Conservation (phyloP, 2,329 filamentous ascomycete species). For the Teratosphaeria zuluensis region DNA sequence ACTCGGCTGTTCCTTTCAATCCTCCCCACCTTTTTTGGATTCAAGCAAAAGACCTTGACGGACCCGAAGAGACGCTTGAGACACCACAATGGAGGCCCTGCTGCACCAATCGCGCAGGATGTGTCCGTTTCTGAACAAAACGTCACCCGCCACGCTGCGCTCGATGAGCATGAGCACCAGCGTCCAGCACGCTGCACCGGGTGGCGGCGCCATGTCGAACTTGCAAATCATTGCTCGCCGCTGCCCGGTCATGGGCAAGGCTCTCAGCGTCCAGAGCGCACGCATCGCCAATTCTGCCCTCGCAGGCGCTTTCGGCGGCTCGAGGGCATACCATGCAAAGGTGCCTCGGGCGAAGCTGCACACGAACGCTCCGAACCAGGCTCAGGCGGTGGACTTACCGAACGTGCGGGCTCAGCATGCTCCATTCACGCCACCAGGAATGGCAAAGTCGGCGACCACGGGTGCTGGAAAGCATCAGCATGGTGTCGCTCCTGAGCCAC, state of each 20-base stretch:
- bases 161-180: conserved; percentile 69
- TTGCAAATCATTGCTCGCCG: conserved; percentile 87
- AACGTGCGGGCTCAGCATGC: conserved; percentile 8
- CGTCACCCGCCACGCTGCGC: conserved; percentile 81
- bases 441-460: conserved; percentile 1
- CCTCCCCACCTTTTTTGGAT: neutral
- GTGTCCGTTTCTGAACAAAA: conserved; percentile 95
- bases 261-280: conserved; percentile 63
- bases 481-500: conserved; percentile 40
- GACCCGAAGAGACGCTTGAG: neutral
- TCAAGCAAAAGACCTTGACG: neutral
- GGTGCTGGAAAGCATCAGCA: conserved; percentile 12
- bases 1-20: neutral
- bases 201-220: conserved; percentile 92
- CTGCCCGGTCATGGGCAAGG: conserved; percentile 98
- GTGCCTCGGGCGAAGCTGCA: conserved; percentile 66
- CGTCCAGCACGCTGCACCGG: conserved; percentile 50
- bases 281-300: conserved; percentile 38
- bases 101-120: conserved; percentile 91
- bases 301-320: conserved; percentile 40
- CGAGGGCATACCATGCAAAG: conserved; percentile 38
- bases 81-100: conserved; percentile 69
- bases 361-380: conserved; percentile 67
- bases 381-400: conserved; percentile 59
- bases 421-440: conserved; percentile 11